Base-by-base conservation (phyloP, 2,329 filamentous ascomycete species). In the Xylariaceae sp. region DNA sequence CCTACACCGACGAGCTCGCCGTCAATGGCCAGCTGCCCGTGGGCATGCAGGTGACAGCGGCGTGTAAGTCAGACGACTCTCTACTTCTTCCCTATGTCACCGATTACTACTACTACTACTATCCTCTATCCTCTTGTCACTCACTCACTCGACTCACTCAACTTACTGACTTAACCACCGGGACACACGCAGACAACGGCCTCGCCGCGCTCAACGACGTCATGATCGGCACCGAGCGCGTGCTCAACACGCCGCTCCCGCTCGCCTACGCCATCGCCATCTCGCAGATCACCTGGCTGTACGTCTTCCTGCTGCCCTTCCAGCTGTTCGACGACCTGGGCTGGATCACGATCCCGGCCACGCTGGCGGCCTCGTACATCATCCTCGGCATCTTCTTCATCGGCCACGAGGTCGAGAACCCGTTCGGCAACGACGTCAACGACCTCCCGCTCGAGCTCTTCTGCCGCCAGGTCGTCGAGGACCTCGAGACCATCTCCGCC, bases 251-350 rank as follows among this genome's bases (percentile, higher is more conserved):
- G 0, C 86, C 86, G 1, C 72, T 93, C 0, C 86, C 86, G 3
- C 72, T 87, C 36, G 86, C 85, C 29, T 93, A 93, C 64, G 77
- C 75, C 44, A 92, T 93, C 49, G 77, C 84, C 49, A 89, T 92
- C 55, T 78, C 80, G 14, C 86, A 93, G 56, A 90, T 92, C 52
- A 86, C 86, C 19, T 89, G 83, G 77, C 73, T 88, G 32, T 93
- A 92, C 60, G 78, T 92, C 33, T 62, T 87, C 46, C 69, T 86
- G 19, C 70, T 93, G 1, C 86, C 86, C 5, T 92, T 92, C 68
- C 86, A 93, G 61, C 75, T 93, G 5, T 74, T 75, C 52, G 52
- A 57, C 0, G 55, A 60, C 3, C 72, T 93, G 1, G 47, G 59
- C 6, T 92, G 81, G 80, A 70, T 88, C 43, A 80, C 85, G 10